Evolutionary conservation across 495 filamentous ascomycete species (phyloP).

Genomic region (Aspergillus sclerotioniger): DNA sequence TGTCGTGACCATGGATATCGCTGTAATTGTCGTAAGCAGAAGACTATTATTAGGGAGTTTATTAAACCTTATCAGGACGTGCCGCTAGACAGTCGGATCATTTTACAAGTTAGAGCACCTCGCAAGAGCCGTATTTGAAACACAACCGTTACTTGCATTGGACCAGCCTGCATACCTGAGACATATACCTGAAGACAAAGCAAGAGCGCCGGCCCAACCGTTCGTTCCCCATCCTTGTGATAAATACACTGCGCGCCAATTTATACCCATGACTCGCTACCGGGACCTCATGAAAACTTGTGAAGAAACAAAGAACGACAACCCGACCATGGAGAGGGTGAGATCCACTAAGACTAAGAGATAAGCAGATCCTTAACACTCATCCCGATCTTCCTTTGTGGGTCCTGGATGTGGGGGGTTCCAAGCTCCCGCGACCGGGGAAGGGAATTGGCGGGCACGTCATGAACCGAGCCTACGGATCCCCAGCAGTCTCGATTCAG

Average conservation of each 20-base stretch:
- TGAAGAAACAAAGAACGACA: neutral
- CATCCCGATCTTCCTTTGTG: constrained; percentile 53
- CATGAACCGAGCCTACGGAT: constrained; percentile 34
- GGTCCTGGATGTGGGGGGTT: constrained; percentile 11
- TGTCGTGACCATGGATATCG: neutral
- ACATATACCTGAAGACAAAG: neutral
- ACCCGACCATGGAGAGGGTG: neutral
- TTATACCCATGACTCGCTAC: neutral
- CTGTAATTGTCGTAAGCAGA: neutral
- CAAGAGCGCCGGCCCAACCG: neutral
- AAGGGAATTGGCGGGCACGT: constrained; percentile 19
- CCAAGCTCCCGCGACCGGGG: constrained; percentile 7
- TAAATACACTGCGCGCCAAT: neutral
- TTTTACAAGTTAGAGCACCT: neutral
- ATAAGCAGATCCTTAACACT: constrained; percentile 79
- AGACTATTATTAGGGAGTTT: neutral
- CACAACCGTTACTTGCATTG: neutral
- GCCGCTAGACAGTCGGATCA: neutral
- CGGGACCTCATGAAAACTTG: neutral
- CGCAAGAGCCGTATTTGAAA: neutral
- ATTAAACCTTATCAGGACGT: neutral
- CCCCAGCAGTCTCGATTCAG: constrained; percentile 66
- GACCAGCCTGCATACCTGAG: neutral
- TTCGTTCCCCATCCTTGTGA: neutral
- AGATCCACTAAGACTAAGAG: constrained; percentile 41